Base-by-base conservation (phyloP, 768 basidiomycete genomes). In the Royoungia palumana region DNA sequence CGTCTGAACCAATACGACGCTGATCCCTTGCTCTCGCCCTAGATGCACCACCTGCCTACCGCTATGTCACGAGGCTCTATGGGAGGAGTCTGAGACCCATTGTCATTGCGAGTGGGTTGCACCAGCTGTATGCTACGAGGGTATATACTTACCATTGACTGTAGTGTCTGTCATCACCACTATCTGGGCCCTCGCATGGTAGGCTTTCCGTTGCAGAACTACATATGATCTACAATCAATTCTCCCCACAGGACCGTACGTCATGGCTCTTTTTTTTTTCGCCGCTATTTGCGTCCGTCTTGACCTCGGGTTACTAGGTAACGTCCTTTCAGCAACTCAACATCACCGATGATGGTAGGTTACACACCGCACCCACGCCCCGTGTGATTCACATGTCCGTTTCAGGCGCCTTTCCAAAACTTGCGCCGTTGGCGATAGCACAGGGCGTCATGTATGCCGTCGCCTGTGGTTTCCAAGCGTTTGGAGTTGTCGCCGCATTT, bases 121-220 rank as follows among this genome's bases (percentile, higher is more conserved):
- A 63, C 57, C 14, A 6, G 43, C 10, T 38, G 4, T 5, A 8
- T 44, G 16, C 21, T 42, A 4, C 7, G 39, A 11, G 16, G 20
- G 14, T 14, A 39, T 21, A 28, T 47, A 12, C 45, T 56, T 24
- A 49, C 21, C 28, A 13, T 36, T 8, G 12, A 17, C 2, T 25
- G 9, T 25, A 75, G 75, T 65, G 41, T 70, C 76, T 2, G 50
- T 76, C 37, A 27, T 83, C 20, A 72, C 70, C 20, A 79, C 75
- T 6, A 47, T 88, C 14, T 89, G 85, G 82, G 59, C 77, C 20
- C 66, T 89, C 9, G 66, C 80, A 50, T 78, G 77, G 87, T 89
- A 63, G 67, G 87, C 22, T 12, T 35, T 19, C 22, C n/a, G 9
- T 41, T 34, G 12, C 28, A 12, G n/a, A n/a, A n/a, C n/a, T n/a